Conservation (phyloP, 768 basidiomycete species). For the Serendipita indica region DNA sequence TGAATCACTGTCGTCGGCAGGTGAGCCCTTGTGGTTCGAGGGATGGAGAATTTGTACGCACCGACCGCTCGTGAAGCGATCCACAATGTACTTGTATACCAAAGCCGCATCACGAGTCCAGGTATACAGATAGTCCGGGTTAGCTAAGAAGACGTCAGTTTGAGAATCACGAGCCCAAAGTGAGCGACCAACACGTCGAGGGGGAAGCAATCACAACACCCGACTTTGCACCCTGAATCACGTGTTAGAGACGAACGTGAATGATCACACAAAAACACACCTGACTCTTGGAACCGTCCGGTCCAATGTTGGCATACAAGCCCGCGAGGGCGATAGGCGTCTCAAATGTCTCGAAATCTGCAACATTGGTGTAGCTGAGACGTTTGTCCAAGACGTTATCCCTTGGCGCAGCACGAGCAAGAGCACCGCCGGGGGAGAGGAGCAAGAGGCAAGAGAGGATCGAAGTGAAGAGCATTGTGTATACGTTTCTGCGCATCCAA, state of each 20-base stretch:
- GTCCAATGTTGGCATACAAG: slow-evolving; percentile 4
- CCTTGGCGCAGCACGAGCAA: too few relatives aligned
- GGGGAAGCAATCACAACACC: slow-evolving; percentile 33
- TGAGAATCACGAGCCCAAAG: slow-evolving; percentile 18
- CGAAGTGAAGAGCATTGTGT: too few relatives aligned
- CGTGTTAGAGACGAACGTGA: too few relatives aligned
- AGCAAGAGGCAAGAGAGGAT: too few relatives aligned
- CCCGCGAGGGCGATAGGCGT: not conserved
- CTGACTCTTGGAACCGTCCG: not conserved
- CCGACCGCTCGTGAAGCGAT: slow-evolving; percentile 36
- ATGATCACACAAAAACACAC: too few relatives aligned
- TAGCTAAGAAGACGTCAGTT: slow-evolving; percentile 19
- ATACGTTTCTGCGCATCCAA: too few relatives aligned
- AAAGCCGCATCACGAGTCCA: slow-evolving; percentile 68
- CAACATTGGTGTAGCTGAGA: slow-evolving; percentile 1
- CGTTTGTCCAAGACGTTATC: too few relatives aligned
- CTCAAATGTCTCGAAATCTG: not conserved
- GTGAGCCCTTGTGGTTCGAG: too few relatives aligned
- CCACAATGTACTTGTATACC: slow-evolving; percentile 46
- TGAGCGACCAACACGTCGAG: slow-evolving; percentile 19
- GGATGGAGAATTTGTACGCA: too few relatives aligned
- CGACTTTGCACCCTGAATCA: slow-evolving; percentile 24
- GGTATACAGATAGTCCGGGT: slow-evolving; percentile 25
- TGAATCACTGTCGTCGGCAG: slow-evolving; percentile 24
- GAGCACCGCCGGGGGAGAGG: too few relatives aligned